Percentiles rank a stretch among this genome's conserved stretches.
Conservation (phyloP, 345 rosid species). For the Euphorbia peplus region DNA sequence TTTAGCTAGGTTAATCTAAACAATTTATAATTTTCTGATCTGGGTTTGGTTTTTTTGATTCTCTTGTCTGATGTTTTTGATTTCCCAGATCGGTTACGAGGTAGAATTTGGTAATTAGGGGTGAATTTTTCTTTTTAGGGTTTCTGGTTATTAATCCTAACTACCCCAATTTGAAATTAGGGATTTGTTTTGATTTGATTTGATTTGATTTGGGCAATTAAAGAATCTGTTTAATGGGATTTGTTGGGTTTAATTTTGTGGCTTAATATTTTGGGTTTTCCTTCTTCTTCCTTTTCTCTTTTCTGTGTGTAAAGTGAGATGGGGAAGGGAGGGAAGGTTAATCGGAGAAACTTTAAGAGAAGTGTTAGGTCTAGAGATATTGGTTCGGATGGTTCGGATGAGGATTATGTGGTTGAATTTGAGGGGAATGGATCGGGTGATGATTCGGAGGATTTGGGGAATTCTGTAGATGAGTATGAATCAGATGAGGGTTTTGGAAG, state of each 20-base stretch:
- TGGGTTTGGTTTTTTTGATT: too few species aligned
- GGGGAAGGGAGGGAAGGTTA: constrained; percentile 73
- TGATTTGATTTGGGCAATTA: constrained; percentile 6
- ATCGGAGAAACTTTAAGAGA: constrained; percentile 42
- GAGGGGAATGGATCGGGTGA: constrained; percentile 67
- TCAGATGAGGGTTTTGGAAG: constrained; percentile 49
- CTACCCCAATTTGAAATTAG: constrained; percentile 31
- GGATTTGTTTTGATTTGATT: constrained; percentile 7
- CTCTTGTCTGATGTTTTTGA: neutral
- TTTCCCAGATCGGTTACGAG: constrained; percentile 30
- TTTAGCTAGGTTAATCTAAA: neutral
- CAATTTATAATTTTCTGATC: constrained; percentile 16
- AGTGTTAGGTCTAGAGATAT: constrained; percentile 50
- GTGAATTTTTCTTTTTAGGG: constrained; percentile 11
- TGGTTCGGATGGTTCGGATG: constrained; percentile 91
- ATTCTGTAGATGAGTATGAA: constrained; percentile 46
- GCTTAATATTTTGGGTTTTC: constrained; percentile 29
- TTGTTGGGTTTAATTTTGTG: constrained; percentile 27
- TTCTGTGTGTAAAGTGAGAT: constrained; percentile 39
- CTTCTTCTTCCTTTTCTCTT: constrained; percentile 8
- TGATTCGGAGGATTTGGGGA: constrained; percentile 52
- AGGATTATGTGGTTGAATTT: constrained; percentile 85
- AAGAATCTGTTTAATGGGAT: constrained; percentile 7
- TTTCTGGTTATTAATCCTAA: constrained; percentile 29
- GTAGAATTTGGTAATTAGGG: constrained; percentile 15